phyloP scores from a whole-genome alignment of 257 asterid species.

The Perilla frutescens region DNA sequence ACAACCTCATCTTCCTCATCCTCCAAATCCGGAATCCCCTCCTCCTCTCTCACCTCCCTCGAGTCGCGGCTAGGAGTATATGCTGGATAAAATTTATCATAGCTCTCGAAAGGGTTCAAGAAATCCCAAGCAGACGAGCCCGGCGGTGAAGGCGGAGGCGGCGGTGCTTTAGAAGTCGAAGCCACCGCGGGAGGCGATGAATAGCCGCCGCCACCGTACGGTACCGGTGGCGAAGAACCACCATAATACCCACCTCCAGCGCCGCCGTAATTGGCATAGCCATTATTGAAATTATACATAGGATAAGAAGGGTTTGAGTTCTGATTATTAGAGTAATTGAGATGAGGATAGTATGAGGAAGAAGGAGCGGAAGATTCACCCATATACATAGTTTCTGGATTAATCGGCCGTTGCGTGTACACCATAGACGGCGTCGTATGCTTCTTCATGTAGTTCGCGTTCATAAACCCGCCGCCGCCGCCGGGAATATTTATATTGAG shows the following conservation, averaged over 20 bases:
- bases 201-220: slow-evolving; percentile 46
- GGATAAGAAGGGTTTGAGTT: slow-evolving; percentile 41
- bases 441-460: slow-evolving; percentile 73
- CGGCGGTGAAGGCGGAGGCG: slow-evolving; percentile 94
- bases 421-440: slow-evolving; percentile 71
- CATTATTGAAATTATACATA: slow-evolving; percentile 33
- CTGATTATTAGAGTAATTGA: slow-evolving; percentile 39
- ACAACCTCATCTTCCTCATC: slow-evolving; percentile 88
- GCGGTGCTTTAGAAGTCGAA: slow-evolving; percentile 66
- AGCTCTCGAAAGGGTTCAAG: slow-evolving; percentile 81
- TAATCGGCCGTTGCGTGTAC: slow-evolving; percentile 77
- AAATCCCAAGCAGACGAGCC: slow-evolving; percentile 87
- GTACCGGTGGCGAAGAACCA: slow-evolving; percentile 49
- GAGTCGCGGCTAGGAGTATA: slow-evolving; percentile 79
- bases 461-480: slow-evolving; percentile 55
- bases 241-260: slow-evolving; percentile 55
- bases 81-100: slow-evolving; percentile 65
- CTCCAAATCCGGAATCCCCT: slow-evolving; percentile 96
- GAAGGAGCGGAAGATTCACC: slow-evolving; percentile 66
- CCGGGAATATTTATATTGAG: slow-evolving; percentile 43
- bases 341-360: slow-evolving; percentile 51
- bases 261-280: slow-evolving; percentile 46
- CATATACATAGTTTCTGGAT: slow-evolving; percentile 65
- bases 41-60: slow-evolving; percentile 91
- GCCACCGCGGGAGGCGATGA: slow-evolving; percentile 43